These are phyloP conservation scores for Exserohilum rostratum DNA, from an alignment of 2,329 filamentous ascomycete species.

Conservation along the genomic window DNA sequence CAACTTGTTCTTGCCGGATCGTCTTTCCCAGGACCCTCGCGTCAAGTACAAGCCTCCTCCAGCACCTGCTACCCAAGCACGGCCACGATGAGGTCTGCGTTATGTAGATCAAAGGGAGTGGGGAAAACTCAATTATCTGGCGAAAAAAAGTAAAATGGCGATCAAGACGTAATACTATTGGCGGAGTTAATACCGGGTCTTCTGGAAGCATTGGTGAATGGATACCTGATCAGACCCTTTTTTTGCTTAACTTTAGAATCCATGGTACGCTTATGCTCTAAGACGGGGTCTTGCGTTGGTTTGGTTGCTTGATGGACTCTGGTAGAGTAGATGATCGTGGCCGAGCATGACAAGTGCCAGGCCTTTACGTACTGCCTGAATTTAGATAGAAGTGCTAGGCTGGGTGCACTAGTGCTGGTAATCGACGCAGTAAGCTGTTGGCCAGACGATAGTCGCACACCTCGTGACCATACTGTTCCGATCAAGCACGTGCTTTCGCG, in stretches of 20 bases:
- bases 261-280: neutral
- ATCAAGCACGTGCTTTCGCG: conserved; percentile 41
- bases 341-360: neutral
- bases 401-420: too few relatives aligned
- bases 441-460: neutral
- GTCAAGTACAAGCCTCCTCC: conserved; percentile 55
- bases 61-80: conserved; percentile 17
- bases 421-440: neutral
- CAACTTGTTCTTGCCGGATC: conserved; percentile 62
- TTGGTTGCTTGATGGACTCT: neutral
- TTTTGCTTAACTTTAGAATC: neutral
- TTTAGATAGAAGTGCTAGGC: neutral
- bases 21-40: conserved; percentile 65
- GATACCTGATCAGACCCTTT: neutral
- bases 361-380: too few relatives aligned
- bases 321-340: neutral
- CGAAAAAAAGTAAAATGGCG: neutral
- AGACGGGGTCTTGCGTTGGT: neutral
- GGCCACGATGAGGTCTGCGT: conserved; percentile 23
- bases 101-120: neutral
- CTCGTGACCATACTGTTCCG: neutral
- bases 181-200: too few relatives aligned
- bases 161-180: neutral
- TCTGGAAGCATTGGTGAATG: neutral
- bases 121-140: neutral